Percentiles rank a stretch among this genome's conserved stretches.
Evolutionary conservation across 2,329 filamentous ascomycete species (phyloP).

Genomic region (Fusarium sterilihyphosum): DNA sequence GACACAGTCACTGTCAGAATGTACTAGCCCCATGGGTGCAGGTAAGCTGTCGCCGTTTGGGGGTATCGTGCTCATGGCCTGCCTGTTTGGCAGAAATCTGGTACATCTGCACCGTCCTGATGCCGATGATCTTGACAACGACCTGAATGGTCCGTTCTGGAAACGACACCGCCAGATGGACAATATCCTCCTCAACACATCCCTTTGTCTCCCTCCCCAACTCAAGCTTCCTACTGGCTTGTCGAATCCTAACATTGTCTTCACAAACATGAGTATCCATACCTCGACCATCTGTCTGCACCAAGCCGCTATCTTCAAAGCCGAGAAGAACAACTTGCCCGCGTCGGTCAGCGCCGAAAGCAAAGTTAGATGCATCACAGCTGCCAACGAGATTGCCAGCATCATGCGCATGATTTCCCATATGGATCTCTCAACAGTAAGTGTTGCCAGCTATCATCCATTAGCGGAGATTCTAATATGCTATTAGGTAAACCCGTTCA

Average conservation of each 20-base stretch:
- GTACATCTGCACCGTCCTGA: conserved; percentile 90
- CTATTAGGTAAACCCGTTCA: conserved; percentile 88
- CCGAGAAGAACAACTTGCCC: conserved; percentile 85
- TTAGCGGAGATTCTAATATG: conserved; percentile 31
- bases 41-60: conserved; percentile 80
- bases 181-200: conserved; percentile 87
- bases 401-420: conserved; percentile 97
- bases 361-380: conserved; percentile 91
- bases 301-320: conserved; percentile 97
- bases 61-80: conserved; percentile 85
- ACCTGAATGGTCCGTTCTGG: conserved; percentile 95
- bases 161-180: conserved; percentile 90
- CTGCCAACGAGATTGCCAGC: conserved; percentile 90
- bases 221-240: conserved; percentile 83
- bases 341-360: conserved; percentile 84
- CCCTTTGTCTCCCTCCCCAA: conserved; percentile 81
- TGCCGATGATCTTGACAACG: conserved; percentile 81
- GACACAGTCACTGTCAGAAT: conserved; percentile 75
- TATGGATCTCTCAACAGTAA: conserved; percentile 82
- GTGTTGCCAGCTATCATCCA: conserved; percentile 44
- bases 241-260: conserved; percentile 84
- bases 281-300: conserved; percentile 98
- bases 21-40: conserved; percentile 76
- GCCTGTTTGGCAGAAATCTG: conserved; percentile 89
- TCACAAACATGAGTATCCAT: conserved; percentile 96